A percentile compares a stretch with the other conserved stretches of the same genome.
Evolutionary conservation across 1,139 yeast genomes (phyloP).

Genomic region (Yamadazyma diddensiae): DNA sequence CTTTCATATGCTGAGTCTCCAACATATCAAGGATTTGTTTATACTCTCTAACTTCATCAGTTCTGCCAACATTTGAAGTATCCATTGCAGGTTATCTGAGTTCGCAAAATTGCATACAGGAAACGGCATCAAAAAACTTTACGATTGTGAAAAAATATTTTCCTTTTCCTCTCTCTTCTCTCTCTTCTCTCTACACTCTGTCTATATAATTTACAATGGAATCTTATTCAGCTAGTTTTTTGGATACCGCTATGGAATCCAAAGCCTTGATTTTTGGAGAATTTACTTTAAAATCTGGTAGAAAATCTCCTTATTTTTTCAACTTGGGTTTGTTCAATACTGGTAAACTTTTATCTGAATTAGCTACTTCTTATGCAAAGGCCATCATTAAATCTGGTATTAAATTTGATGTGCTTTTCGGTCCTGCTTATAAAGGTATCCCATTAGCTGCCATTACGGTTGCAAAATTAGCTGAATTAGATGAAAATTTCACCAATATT

Average conservation of each 20-base stretch:
- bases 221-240: conserved; percentile 60
- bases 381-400: conserved; percentile 79
- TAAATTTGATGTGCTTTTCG: conserved; percentile 87
- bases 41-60: conserved; percentile 1
- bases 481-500: conserved; percentile 60
- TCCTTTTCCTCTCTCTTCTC: conserved; percentile 5
- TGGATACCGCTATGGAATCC: conserved; percentile 77
- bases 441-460: conserved; percentile 93
- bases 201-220: conserved; percentile 16
- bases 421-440: conserved; percentile 98
- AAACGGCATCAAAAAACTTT: not conserved
- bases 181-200: conserved; percentile 8
- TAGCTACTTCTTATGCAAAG: conserved; percentile 86
- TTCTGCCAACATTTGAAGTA: no score
- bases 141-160: conserved; percentile 1
- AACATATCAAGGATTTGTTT: conserved; percentile 29
- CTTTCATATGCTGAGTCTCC: conserved; percentile 44
- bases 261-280: conserved; percentile 83
- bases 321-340: conserved; percentile 87
- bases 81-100: not conserved
- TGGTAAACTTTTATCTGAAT: conserved; percentile 70
- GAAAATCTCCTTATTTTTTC: conserved; percentile 95
- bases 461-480: conserved; percentile 87
- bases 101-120: not conserved
- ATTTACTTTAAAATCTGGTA: conserved; percentile 88